These are phyloP conservation scores for Claviceps sorghi DNA, from an alignment of 2,329 filamentous ascomycete genomes.

Conservation along the genomic window DNA sequence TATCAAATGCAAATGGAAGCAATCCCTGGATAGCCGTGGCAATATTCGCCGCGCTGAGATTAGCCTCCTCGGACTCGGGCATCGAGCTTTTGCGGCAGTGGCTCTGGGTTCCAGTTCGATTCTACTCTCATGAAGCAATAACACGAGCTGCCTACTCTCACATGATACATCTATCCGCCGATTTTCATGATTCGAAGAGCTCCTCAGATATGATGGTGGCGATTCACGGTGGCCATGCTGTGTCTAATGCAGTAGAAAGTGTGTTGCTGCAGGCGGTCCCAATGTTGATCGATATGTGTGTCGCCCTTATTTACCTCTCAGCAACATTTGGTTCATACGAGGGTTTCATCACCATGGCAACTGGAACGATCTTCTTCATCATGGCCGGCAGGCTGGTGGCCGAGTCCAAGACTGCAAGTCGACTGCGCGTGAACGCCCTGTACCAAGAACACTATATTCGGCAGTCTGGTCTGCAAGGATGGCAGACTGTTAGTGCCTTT, in stretches of 20 bases:
- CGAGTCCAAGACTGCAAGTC: conserved; percentile 32
- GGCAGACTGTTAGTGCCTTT: conserved; percentile 45
- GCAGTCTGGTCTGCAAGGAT: conserved; percentile 41
- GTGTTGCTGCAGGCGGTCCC: conserved; percentile 43
- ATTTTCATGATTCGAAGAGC: conserved; percentile 47
- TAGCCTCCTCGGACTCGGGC: conserved; percentile 40
- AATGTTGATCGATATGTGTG: conserved; percentile 43
- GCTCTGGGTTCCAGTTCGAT: conserved; percentile 44
- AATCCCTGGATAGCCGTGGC: conserved; percentile 38
- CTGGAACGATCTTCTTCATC: conserved; percentile 40
- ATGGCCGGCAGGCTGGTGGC: conserved; percentile 37
- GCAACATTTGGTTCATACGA: conserved; percentile 45
- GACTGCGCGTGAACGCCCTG: conserved; percentile 35
- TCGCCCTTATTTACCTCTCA: conserved; percentile 47
- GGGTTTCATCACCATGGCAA: conserved; percentile 46
- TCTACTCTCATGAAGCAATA: conserved; percentile 39
- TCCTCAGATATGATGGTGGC: conserved; percentile 44
- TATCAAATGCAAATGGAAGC: conserved; percentile 28
- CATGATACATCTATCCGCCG: conserved; percentile 44
- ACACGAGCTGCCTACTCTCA: conserved; percentile 42
- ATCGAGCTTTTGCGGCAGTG: conserved; percentile 38
- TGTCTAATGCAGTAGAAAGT: conserved; percentile 42
- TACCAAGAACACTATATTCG: conserved; percentile 42
- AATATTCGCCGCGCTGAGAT: conserved; percentile 34
- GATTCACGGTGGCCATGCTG: conserved; percentile 37